A percentile compares a stretch with the other conserved stretches of the same genome.
Conservation (phyloP, 208 protist species). For the Trypanosoma mega region DNA sequence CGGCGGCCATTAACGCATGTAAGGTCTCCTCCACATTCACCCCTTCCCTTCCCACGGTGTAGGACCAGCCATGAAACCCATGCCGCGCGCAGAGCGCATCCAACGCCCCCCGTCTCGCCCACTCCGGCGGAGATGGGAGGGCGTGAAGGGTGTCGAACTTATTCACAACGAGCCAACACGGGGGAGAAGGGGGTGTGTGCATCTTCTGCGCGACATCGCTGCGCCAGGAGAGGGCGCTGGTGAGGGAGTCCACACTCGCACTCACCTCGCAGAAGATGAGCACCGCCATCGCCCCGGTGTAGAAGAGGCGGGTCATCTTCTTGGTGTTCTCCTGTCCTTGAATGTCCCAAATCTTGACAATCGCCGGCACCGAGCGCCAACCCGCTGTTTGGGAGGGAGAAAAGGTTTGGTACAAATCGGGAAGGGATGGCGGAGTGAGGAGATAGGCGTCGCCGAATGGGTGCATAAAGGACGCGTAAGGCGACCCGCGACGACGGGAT, state of each 20-base stretch:
- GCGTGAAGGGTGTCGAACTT: slow-evolving; percentile 8
- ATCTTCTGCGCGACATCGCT: slow-evolving; percentile 13
- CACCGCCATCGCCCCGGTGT: slow-evolving; percentile 11
- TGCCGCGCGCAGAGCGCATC: slow-evolving; percentile 10
- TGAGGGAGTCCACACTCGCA: slow-evolving; percentile 8
- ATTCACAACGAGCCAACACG: slow-evolving; percentile 18
- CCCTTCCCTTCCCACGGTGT: slow-evolving; percentile 3
- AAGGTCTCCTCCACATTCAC: slow-evolving; percentile 14
- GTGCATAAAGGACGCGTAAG: too few relatives aligned
- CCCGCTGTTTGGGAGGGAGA: too few relatives aligned
- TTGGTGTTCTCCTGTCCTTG: slow-evolving; percentile 17
- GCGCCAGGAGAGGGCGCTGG: slow-evolving; percentile 8
- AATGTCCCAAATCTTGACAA: slow-evolving; percentile 21
- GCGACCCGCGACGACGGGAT: too few relatives aligned
- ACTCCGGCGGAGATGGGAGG: slow-evolving; percentile 6
- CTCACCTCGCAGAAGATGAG: slow-evolving; percentile 17
- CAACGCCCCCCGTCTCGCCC: slow-evolving; percentile 6
- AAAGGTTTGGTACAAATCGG: too few relatives aligned
- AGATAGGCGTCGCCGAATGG: too few relatives aligned
- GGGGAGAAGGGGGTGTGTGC: background rate
- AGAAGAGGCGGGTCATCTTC: slow-evolving; percentile 17
- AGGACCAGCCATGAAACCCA: slow-evolving; percentile 14
- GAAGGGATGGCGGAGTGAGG: too few relatives aligned
- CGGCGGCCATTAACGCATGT: background rate
- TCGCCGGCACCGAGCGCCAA: background rate